These are phyloP conservation scores for Hypomyces rosellus DNA, from an alignment of 2,329 filamentous ascomycete species.

Conservation along the genomic window DNA sequence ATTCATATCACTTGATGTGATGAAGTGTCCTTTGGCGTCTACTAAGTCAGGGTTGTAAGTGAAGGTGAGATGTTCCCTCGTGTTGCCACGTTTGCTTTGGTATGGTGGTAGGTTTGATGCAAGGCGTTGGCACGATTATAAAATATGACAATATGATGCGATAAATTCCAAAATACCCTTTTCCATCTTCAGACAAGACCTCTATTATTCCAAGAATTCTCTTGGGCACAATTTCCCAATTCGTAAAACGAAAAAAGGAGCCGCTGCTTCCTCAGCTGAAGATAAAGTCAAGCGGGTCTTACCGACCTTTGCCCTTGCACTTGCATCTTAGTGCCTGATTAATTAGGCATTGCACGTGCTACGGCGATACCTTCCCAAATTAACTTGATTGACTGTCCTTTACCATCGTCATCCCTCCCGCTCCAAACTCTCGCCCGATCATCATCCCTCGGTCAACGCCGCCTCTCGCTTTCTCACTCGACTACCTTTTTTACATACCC, in stretches of 20 bases:
- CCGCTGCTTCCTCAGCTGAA: not conserved
- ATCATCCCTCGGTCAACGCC: slow-evolving; percentile 12
- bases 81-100: no score
- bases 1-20: not conserved
- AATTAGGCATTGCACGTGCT: not conserved
- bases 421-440: not conserved
- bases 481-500: not conserved
- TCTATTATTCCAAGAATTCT: no score
- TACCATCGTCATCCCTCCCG: not conserved
- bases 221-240: not conserved
- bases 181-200: no score
- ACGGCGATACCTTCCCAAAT: not conserved
- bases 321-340: not conserved
- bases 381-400: not conserved
- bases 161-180: no score
- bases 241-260: not conserved
- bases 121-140: no score
- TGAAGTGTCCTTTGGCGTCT: not conserved
- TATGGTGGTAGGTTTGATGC: no score
- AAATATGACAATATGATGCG: no score
- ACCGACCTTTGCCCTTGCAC: no score
- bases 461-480: slow-evolving; percentile 17
- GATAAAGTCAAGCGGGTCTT: no score
- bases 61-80: no score
- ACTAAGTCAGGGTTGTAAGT: no score